Percentiles rank a stretch among this genome's conserved stretches.
These are phyloP conservation scores for Psilocybe subaeruginosa DNA, from an alignment of 768 basidiomycete genomes.

Conservation along the genomic window DNA sequence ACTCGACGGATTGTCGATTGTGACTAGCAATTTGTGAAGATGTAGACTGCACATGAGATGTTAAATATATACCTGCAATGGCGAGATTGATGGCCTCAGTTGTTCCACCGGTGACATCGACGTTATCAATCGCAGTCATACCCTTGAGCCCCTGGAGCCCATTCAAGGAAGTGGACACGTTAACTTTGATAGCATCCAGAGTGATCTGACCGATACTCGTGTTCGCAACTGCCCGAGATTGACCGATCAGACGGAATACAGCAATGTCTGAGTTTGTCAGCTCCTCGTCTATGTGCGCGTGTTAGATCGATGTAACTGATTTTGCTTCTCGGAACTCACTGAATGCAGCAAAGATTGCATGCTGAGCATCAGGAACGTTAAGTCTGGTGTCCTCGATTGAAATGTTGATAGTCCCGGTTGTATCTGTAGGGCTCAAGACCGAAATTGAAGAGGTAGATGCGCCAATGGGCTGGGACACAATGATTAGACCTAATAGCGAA, in stretches of 20 bases:
- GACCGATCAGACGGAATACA: conserved; percentile 61
- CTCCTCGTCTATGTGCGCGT: conserved; percentile 44
- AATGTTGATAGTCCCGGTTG: conserved; percentile 67
- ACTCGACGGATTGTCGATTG: conserved; percentile 71
- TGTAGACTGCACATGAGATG: not conserved
- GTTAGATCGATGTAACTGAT: not conserved
- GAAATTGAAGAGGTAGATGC: conserved; percentile 64
- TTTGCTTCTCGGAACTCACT: conserved; percentile 41
- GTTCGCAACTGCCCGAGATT: conserved; percentile 61
- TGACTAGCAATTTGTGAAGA: conserved; percentile 36
- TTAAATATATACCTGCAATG: conserved; percentile 50
- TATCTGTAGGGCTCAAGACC: conserved; percentile 55
- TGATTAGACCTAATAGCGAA: not conserved
- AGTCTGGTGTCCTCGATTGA: conserved; percentile 57
- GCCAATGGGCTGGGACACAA: conserved; percentile 50
- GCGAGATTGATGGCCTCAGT: conserved; percentile 57
- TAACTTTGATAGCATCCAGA: conserved; percentile 73
- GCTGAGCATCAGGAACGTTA: conserved; percentile 46
- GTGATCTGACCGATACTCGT: conserved; percentile 66
- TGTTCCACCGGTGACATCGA: conserved; percentile 72
- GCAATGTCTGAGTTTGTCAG: conserved; percentile 52
- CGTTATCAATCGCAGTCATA: conserved; percentile 53
- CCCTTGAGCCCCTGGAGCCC: conserved; percentile 67
- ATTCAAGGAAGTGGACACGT: conserved; percentile 61
- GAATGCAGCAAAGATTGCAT: conserved; percentile 58